These are phyloP conservation scores for Apiospora rasikravindrae DNA, from an alignment of 2,329 filamentous ascomycete species.

Conservation along the genomic window DNA sequence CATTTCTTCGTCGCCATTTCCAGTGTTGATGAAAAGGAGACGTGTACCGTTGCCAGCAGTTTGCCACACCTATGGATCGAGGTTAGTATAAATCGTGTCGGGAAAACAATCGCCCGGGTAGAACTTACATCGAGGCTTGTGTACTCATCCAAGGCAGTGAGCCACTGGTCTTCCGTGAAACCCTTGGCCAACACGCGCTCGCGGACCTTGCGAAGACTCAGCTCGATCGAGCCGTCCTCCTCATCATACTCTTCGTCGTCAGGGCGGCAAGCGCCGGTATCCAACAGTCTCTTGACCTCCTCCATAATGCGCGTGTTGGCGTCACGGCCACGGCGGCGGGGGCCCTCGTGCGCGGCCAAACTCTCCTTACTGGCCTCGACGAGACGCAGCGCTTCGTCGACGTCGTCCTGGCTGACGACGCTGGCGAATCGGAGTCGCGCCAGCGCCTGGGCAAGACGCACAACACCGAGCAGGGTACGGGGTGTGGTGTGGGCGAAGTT, in stretches of 20 bases:
- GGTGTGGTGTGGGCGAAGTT: conserved; percentile 94
- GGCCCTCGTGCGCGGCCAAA: conserved; percentile 72
- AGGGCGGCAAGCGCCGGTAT: conserved; percentile 82
- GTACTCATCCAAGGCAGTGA: conserved; percentile 87
- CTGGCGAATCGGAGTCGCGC: conserved; percentile 89
- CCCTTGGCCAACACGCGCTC: conserved; percentile 94
- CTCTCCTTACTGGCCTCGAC: conserved; percentile 94
- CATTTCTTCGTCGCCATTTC: conserved; percentile 59
- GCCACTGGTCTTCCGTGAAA: conserved; percentile 93
- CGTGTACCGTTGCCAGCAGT: conserved; percentile 72
- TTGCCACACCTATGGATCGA: conserved; percentile 71
- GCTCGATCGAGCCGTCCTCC: conserved; percentile 59
- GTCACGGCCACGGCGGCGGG: conserved; percentile 70
- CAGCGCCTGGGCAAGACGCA: conserved; percentile 92
- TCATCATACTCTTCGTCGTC: conserved; percentile 62
- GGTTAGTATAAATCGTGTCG: conserved; percentile 43
- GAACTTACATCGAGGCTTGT: conserved; percentile 83
- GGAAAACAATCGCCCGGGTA: background rate
- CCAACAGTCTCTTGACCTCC: conserved; percentile 85
- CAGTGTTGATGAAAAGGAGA: conserved; percentile 71
- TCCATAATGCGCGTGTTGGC: conserved; percentile 93
- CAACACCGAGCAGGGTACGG: conserved; percentile 88
- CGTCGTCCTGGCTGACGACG: conserved; percentile 86
- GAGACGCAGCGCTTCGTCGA: conserved; percentile 91
- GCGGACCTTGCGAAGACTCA: conserved; percentile 87